These are phyloP conservation scores for Leccinum pachyderme DNA, from an alignment of 1,284 basidiomycete species.

Conservation along the genomic window DNA sequence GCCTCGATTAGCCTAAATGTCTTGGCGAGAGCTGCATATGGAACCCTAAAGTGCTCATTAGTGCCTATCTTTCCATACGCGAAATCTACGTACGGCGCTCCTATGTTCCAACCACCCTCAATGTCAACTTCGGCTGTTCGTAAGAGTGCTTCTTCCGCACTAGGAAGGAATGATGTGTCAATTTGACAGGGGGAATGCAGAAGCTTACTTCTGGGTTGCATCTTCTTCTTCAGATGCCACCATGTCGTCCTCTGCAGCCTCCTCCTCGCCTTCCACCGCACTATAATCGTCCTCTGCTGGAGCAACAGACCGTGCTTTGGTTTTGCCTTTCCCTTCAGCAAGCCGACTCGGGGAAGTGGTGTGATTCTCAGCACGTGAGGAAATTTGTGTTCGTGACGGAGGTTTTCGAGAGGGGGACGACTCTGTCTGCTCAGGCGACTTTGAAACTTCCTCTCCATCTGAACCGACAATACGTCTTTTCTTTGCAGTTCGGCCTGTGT, in stretches of 20 bases:
- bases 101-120: conserved; percentile 83
- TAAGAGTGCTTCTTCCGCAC: conserved; percentile 69
- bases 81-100: conserved; percentile 66
- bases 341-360: conserved; percentile 7
- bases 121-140: conserved; percentile 74
- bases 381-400: conserved; percentile 1
- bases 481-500: conserved; percentile 40
- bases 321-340: conserved; percentile 26
- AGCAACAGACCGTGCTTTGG: conserved; percentile 15
- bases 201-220: conserved; percentile 62
- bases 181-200: not conserved
- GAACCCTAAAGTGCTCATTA: conserved; percentile 58
- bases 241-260: conserved; percentile 42
- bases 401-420: not conserved
- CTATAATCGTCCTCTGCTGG: conserved; percentile 42
- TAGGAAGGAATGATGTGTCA: conserved; percentile 30
- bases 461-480: conserved; percentile 63
- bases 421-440: conserved; percentile 4
- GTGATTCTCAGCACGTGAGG: conserved; percentile 15
- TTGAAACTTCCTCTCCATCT: conserved; percentile 52
- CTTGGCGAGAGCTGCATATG: conserved; percentile 89
- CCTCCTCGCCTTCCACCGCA: conserved; percentile 55
- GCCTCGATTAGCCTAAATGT: conserved; percentile 90
- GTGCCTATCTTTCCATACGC: not conserved
- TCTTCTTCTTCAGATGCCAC: conserved; percentile 32